These are phyloP conservation scores for Apophysomyces variabilis DNA, from an alignment of 371 early-diverging fungal genomes.

Conservation along the genomic window DNA sequence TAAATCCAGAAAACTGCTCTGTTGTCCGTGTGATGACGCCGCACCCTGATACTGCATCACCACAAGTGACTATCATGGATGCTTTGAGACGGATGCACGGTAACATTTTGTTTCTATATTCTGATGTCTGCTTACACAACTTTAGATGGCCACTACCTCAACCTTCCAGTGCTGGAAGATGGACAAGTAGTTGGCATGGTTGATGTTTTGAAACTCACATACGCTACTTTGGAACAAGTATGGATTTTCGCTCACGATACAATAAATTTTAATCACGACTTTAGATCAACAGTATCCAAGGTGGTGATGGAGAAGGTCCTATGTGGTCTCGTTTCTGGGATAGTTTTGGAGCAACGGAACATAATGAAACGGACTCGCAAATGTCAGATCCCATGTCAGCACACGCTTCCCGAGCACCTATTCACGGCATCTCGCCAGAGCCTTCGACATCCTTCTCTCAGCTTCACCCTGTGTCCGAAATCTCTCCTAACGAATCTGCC, in stretches of 20 bases:
- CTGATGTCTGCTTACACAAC: slow-evolving; percentile 10
- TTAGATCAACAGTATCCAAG: slow-evolving; percentile 42
- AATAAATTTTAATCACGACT: not conserved
- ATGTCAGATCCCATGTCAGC: slow-evolving; percentile 39
- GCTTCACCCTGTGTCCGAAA: slow-evolving; percentile 42
- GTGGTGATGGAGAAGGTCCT: slow-evolving; percentile 49
- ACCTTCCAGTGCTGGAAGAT: slow-evolving; percentile 92
- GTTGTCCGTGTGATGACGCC: slow-evolving; percentile 99
- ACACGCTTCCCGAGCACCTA: slow-evolving; percentile 8
- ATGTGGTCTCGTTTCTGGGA: slow-evolving; percentile 61
- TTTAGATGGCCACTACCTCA: slow-evolving; percentile 93
- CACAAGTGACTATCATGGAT: slow-evolving; percentile 86
- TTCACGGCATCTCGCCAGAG: slow-evolving; percentile 41
- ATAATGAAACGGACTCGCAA: slow-evolving; percentile 41
- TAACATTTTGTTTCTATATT: slow-evolving; percentile 32
- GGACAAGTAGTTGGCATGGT: slow-evolving; percentile 85
- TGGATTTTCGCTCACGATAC: not conserved
- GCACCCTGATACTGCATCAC: slow-evolving; percentile 93
- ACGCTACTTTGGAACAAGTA: slow-evolving; percentile 78
- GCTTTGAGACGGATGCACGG: slow-evolving; percentile 95
- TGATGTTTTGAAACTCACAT: slow-evolving; percentile 92
- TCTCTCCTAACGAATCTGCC: slow-evolving; percentile 55
- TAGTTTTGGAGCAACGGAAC: slow-evolving; percentile 46
- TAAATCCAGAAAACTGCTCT: slow-evolving; percentile 88
- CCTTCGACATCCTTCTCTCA: slow-evolving; percentile 44